Percentiles rank a stretch among this genome's conserved stretches.
Evolutionary conservation across 768 basidiomycete species (phyloP).

Genomic region (Basidioascus undulatus): DNA sequence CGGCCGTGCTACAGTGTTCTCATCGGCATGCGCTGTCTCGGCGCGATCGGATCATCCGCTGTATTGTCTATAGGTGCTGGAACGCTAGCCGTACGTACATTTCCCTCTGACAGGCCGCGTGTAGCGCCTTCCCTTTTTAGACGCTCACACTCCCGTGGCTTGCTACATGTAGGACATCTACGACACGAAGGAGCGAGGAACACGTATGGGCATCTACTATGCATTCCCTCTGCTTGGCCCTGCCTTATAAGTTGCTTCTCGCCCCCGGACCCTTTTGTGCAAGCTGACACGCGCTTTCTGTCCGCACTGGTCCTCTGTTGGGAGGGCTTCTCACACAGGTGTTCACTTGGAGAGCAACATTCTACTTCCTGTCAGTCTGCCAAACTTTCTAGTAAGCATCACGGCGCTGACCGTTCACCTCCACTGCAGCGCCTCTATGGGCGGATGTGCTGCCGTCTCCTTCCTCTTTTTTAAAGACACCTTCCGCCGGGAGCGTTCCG

Average conservation of each 20-base stretch:
- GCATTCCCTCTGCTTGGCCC: constrained; percentile 49
- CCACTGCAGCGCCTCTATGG: too few species aligned
- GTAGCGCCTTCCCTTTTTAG: not conserved
- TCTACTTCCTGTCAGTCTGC: constrained; percentile 66
- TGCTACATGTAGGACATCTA: constrained; percentile 31
- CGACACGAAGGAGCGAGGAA: constrained; percentile 43
- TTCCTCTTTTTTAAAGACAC: constrained; percentile 58
- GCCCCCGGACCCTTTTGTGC: constrained; percentile 14
- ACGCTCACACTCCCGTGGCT: too few species aligned
- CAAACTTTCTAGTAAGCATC: too few species aligned
- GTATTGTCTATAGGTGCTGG: constrained; percentile 46
- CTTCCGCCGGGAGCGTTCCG: constrained; percentile 52
- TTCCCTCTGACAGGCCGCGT: not conserved
- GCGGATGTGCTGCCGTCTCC: constrained; percentile 28
- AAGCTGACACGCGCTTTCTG: constrained; percentile 8
- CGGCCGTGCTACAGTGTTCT: too few species aligned
- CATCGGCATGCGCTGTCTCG: constrained; percentile 39
- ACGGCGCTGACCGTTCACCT: too few species aligned
- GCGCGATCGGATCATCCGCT: constrained; percentile 43
- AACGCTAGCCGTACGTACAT: constrained; percentile 27
- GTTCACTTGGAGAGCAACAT: constrained; percentile 53
- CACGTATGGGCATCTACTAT: constrained; percentile 54
- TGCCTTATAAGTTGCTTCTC: constrained; percentile 13
- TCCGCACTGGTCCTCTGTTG: constrained; percentile 30
- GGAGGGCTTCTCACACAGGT: constrained; percentile 40